These are phyloP conservation scores for Blastobotrys raffinosifermentans DNA, from an alignment of 1,139 yeast species.

Conservation along the genomic window DNA sequence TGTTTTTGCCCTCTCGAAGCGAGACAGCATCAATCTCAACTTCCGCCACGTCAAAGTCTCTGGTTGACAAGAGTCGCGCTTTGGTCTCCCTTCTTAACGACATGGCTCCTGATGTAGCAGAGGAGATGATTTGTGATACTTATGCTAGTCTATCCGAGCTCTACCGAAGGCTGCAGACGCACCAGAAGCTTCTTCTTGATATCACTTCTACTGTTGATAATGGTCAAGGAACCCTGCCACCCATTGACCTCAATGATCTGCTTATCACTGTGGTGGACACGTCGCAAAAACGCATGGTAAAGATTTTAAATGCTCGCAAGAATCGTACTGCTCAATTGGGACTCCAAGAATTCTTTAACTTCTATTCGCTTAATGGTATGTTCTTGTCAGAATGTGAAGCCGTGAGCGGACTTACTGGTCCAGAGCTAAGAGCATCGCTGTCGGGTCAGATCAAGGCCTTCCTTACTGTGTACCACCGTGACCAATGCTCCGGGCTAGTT, in stretches of 20 bases:
- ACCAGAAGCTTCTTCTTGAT: conserved; percentile 74
- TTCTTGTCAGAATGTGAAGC: conserved; percentile 82
- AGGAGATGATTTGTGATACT: conserved; percentile 56
- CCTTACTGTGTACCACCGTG: conserved; percentile 51
- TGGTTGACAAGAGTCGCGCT: conserved; percentile 28
- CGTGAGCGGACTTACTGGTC: conserved; percentile 65
- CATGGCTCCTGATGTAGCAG: conserved; percentile 69
- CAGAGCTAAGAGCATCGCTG: conserved; percentile 59
- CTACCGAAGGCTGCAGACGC: conserved; percentile 64
- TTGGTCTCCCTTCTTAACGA: conserved; percentile 55
- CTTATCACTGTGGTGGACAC: conserved; percentile 63
- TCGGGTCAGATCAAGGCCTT: conserved; percentile 62
- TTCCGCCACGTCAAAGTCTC: conserved; percentile 19
- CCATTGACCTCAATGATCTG: conserved; percentile 36
- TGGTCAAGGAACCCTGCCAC: conserved; percentile 13
- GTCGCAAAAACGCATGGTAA: conserved; percentile 72
- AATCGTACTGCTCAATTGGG: conserved; percentile 59
- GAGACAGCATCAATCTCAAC: conserved; percentile 25
- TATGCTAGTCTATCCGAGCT: conserved; percentile 66
- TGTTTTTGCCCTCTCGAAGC: conserved; percentile 48
- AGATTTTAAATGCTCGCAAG: conserved; percentile 70
- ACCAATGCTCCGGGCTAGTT: conserved; percentile 42
- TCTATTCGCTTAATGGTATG: conserved; percentile 60
- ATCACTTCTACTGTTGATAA: conserved; percentile 53
- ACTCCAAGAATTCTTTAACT: conserved; percentile 48